Percentiles rank a stretch among this genome's conserved stretches.
Evolutionary conservation across 2,329 filamentous ascomycete species (phyloP).

Genomic region (Cytospora piceae): DNA sequence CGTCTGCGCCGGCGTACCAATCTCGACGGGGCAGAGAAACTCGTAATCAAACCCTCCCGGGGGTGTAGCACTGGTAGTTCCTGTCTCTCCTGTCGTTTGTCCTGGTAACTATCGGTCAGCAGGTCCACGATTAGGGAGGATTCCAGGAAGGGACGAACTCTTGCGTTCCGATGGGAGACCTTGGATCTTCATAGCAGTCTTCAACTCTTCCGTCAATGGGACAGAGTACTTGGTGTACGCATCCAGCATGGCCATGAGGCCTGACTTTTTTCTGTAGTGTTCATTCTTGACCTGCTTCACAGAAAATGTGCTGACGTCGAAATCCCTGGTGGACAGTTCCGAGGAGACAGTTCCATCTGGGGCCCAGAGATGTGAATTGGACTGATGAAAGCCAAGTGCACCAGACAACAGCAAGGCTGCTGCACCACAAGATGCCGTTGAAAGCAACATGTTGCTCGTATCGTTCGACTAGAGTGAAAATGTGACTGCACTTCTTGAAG

Average conservation of each 20-base stretch:
- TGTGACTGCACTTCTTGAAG: neutral
- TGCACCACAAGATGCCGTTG: neutral
- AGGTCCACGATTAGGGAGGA: neutral
- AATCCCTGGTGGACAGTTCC: neutral
- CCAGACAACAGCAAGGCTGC: slow-evolving; percentile 3
- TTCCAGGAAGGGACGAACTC: neutral
- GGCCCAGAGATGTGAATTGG: neutral
- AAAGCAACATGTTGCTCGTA: neutral
- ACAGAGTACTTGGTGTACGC: slow-evolving; percentile 10
- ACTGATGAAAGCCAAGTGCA: neutral
- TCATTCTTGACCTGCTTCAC: slow-evolving; percentile 7
- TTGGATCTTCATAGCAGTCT: neutral
- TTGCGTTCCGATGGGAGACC: neutral
- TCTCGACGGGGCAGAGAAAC: slow-evolving; percentile 61
- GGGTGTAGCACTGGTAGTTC: neutral
- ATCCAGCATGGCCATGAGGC: slow-evolving; percentile 14
- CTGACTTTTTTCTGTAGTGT: slow-evolving; percentile 3
- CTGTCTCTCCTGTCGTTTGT: slow-evolving; percentile 3
- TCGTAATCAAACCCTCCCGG: slow-evolving; percentile 53
- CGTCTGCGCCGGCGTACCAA: slow-evolving; percentile 57
- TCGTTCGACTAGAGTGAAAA: neutral
- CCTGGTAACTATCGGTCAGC: neutral
- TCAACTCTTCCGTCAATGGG: slow-evolving; percentile 5
- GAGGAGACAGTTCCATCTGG: neutral
- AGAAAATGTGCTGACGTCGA: neutral